These are phyloP conservation scores for Phytopythium kandeliae DNA, from an alignment of 352 stramenopile species.

Conservation along the genomic window DNA sequence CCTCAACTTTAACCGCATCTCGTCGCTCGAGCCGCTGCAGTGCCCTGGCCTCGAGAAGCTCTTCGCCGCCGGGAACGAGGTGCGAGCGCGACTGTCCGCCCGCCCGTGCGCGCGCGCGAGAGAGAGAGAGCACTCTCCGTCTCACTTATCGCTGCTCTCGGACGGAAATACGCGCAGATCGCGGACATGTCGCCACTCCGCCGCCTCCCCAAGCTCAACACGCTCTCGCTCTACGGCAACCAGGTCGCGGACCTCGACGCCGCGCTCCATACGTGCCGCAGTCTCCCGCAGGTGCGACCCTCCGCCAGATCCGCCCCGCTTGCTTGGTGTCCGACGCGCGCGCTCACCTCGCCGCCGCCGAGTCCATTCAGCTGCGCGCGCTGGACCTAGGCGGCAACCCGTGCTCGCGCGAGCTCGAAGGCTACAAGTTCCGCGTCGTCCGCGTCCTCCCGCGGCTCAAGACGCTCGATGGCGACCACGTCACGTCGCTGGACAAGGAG, in stretches of 20 bases:
- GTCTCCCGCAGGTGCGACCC: conserved; percentile 34
- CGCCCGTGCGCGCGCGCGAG: too few relatives aligned
- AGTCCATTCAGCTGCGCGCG: conserved; percentile 56
- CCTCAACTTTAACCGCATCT: conserved; percentile 63
- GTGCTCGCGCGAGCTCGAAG: conserved; percentile 46
- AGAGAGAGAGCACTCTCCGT: too few relatives aligned
- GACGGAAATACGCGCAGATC: conserved; percentile 16
- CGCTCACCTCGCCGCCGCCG: neutral
- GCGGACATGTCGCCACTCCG: conserved; percentile 39
- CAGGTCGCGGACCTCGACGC: conserved; percentile 35
- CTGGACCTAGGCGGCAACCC: conserved; percentile 75
- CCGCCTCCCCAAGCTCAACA: conserved; percentile 42
- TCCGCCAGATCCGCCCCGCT: neutral
- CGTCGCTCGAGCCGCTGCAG: conserved; percentile 42
- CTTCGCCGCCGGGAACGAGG: conserved; percentile 57
- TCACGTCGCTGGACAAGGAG: conserved; percentile 71
- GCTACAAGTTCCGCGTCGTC: conserved; percentile 76
- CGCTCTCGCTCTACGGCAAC: conserved; percentile 61
- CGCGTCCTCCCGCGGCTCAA: conserved; percentile 55
- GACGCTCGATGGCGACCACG: conserved; percentile 61
- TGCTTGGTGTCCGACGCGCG: neutral
- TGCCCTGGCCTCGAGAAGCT: conserved; percentile 56
- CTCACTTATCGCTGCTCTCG: neutral
- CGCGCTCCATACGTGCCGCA: conserved; percentile 41
- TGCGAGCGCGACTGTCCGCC: too few relatives aligned